Percentiles rank a stretch among this genome's conserved stretches.
These are phyloP conservation scores for Rhizophlyctis rosea DNA, from an alignment of 192 early-diverging fungal species.

Conservation along the genomic window DNA sequence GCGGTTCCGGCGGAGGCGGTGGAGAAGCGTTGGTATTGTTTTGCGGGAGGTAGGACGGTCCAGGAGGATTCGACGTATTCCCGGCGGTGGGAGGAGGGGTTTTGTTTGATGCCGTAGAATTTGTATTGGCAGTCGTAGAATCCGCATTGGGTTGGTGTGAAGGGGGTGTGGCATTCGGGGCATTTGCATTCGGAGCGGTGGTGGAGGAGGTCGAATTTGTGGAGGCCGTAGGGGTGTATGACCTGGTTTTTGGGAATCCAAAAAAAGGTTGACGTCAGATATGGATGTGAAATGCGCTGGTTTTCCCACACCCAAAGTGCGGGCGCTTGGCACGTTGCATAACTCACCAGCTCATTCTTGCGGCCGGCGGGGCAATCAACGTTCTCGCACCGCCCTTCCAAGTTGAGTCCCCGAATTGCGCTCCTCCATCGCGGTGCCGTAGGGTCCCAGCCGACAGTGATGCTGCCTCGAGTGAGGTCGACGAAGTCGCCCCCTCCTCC, in stretches of 20 bases:
- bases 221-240: neutral
- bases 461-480: neutral
- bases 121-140: neutral
- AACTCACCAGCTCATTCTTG: neutral
- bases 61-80: neutral
- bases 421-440: neutral
- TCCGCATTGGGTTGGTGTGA: neutral
- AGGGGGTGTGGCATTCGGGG: neutral
- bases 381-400: conserved; percentile 1
- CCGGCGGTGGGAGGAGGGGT: neutral
- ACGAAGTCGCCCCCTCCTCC: neutral
- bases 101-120: neutral
- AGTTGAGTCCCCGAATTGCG: neutral
- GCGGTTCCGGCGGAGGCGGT: neutral
- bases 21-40: neutral
- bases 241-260: neutral
- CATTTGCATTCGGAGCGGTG: neutral
- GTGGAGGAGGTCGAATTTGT: neutral
- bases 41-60: neutral
- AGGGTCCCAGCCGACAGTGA: neutral
- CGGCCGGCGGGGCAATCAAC: neutral
- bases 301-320: no score
- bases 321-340: no score
- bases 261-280: neutral
- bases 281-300: neutral